A percentile compares a stretch with the other conserved stretches of the same genome.
phyloP scores from a whole-genome alignment of 1,139 yeast species.

The Pichia sp. region DNA sequence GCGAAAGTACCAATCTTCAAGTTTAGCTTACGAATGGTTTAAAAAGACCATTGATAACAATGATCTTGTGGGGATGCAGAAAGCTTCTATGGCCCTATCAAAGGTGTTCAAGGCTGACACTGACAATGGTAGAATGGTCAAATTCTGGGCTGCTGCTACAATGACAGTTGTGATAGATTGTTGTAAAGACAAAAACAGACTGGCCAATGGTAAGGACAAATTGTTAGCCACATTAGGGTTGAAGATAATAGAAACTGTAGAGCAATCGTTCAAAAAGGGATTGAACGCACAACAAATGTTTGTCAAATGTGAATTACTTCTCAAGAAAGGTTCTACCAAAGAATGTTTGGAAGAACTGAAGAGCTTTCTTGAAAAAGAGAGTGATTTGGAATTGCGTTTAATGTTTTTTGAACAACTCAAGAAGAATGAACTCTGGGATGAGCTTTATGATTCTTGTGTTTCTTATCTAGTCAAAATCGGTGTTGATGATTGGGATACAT shows the following conservation, averaged over 20 bases:
- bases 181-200: constrained; percentile 29
- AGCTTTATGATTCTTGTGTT: constrained; percentile 35
- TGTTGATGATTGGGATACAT: constrained; percentile 58
- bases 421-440: constrained; percentile 38
- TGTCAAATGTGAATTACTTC: constrained; percentile 47
- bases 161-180: constrained; percentile 33
- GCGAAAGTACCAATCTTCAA: constrained; percentile 48
- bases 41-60: constrained; percentile 36
- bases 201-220: constrained; percentile 35
- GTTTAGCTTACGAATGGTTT: constrained; percentile 48
- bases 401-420: constrained; percentile 46
- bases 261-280: constrained; percentile 38
- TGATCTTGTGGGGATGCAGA: constrained; percentile 45
- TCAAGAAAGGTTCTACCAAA: constrained; percentile 33
- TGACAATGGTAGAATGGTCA: constrained; percentile 33
- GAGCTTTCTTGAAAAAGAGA: constrained; percentile 36
- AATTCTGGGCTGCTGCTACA: constrained; percentile 46
- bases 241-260: constrained; percentile 43
- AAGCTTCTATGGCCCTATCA: constrained; percentile 42
- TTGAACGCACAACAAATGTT: constrained; percentile 53
- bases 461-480: constrained; percentile 39
- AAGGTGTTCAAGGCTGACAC: constrained; percentile 25
- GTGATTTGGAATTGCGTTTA: constrained; percentile 55
- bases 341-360: constrained; percentile 35
- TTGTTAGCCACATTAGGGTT: constrained; percentile 55